Evolutionary conservation across 345 rosid species (phyloP), one percentile per base, ranked within the genome.

Genomic region (Camelina sativa): DNA sequence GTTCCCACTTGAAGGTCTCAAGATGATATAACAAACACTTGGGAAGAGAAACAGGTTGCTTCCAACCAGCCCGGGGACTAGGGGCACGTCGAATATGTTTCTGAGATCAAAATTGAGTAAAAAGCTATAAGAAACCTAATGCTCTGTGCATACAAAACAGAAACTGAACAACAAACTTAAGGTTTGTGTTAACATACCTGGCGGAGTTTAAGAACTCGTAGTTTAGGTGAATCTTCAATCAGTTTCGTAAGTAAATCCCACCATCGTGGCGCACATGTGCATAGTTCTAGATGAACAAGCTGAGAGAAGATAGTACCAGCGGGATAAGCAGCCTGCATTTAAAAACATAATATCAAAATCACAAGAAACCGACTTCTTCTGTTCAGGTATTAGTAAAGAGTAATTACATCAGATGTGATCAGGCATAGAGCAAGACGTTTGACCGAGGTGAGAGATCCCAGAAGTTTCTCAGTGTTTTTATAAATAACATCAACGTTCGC

Each of bases 211-310:
- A 77, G 76, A 48, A 65, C 60, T 56, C 53, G 47, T 57, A 77
- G 67, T 35, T 77, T 77, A 19, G 80, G 80, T 5, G 76, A 71
- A 71, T 71, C 80, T 63, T 71, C 55, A 38, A 77, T 15, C 54
- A 77, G 54, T 15, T 53, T 3, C 8, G 67, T 70, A 43, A 77
- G 80, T 64, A 77, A 28, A 38, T 77, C 76, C 76, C 76, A 63
- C 80, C 80, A 77, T 16, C 43, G 76, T 19, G 76, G 74, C 6
- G 67, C 76, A 71, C 80, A 77, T 64, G 76, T 70, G 74, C 80
- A 77, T 40, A 77, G 47, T 35, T 70, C 76, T 12, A 77, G 55
- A 70, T 77, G 47, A 63, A 71, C 67, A 64, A 77, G 80, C 46
- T 71, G 30, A 57, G 76, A 64, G 80, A 77, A 77, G 47, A 71